These are phyloP conservation scores for Ganoderma leucocontextum DNA, from an alignment of 1,284 basidiomycete species.

Conservation along the genomic window DNA sequence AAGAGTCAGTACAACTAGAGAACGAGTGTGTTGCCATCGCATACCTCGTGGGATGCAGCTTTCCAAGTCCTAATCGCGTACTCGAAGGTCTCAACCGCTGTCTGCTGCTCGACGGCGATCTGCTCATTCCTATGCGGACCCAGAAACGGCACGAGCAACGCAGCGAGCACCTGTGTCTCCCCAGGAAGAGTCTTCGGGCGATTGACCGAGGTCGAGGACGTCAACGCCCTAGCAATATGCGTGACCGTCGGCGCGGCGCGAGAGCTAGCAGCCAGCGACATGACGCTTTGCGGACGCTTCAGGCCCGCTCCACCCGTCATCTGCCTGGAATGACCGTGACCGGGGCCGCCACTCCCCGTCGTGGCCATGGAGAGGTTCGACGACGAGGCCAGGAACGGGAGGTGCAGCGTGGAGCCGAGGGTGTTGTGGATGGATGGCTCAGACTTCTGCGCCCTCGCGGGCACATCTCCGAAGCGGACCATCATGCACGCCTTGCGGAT, in stretches of 20 bases:
- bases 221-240: constrained; percentile 41
- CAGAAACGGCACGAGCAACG: constrained; percentile 65
- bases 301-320: constrained; percentile 42
- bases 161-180: constrained; percentile 65
- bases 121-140: constrained; percentile 43
- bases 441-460: constrained; percentile 39
- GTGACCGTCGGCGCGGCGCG: constrained; percentile 47
- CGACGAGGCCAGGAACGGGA: constrained; percentile 57
- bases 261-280: constrained; percentile 40
- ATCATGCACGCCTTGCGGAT: constrained; percentile 59
- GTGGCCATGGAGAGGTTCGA: constrained; percentile 36
- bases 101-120: constrained; percentile 59
- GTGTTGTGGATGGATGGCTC: constrained; percentile 44
- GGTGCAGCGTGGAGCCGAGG: constrained; percentile 49
- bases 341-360: background rate
- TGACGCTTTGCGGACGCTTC: constrained; percentile 50
- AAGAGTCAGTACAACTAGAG: constrained; percentile 9
- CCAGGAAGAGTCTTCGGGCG: constrained; percentile 53
- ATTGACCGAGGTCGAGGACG: constrained; percentile 44
- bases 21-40: constrained; percentile 13
- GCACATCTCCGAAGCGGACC: constrained; percentile 49
- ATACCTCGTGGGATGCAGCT: constrained; percentile 56
- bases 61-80: constrained; percentile 63
- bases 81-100: constrained; percentile 70
- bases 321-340: constrained; percentile 32